Base-by-base conservation (phyloP, 2,329 filamentous ascomycete genomes). In the Xylaria polymorpha region DNA sequence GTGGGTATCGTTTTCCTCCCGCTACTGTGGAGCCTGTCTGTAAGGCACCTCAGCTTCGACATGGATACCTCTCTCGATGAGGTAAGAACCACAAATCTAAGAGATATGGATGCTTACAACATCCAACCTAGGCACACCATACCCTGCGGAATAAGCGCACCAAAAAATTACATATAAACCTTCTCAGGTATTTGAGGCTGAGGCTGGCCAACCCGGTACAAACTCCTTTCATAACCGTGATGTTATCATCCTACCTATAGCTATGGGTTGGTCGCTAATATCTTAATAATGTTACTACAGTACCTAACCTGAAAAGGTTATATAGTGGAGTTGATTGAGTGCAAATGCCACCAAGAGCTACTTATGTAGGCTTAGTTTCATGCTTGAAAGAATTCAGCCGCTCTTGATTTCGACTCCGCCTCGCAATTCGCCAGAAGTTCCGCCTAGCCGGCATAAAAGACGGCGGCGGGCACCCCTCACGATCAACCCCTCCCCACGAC, bases 401-500 rank as follows among this genome's bases (percentile, higher is more conserved):
- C 32, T 39, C 20, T 20, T 7, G 29, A 22, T 56, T n/a, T n/a
- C 25, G 25, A 10, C 50, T 6, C 32, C 51, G 4, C 18, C 48
- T 8, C 18, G 15, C 25, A 29, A 29, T 29, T 29, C 25, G 25
- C 25, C 25, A 29, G 25, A 29, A 37, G 29, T 22, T 37, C 51
- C 29, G 22, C 4, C 22, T 7, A 9, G 15, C 22, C 48, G 25
- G 51, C 10, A 22, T 37, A 39, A 56, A 51, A 25, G 25, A 51
- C 25, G 25, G 22, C 46, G 6, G 25, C 25, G 4, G 4, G n/a
- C 22, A 51, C 50, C 50, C 50, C 50, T 53, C 50, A 53, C 3
- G 18, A n/a, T n/a, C 50, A 32, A 56, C 53, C 53, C 53, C 35
- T 35, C 51, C 53, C 22, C 35, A 22, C 51, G 32, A 55, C 29